Base-by-base conservation (phyloP, 2,329 filamentous ascomycete genomes). In the Hypoxylon sp. region DNA sequence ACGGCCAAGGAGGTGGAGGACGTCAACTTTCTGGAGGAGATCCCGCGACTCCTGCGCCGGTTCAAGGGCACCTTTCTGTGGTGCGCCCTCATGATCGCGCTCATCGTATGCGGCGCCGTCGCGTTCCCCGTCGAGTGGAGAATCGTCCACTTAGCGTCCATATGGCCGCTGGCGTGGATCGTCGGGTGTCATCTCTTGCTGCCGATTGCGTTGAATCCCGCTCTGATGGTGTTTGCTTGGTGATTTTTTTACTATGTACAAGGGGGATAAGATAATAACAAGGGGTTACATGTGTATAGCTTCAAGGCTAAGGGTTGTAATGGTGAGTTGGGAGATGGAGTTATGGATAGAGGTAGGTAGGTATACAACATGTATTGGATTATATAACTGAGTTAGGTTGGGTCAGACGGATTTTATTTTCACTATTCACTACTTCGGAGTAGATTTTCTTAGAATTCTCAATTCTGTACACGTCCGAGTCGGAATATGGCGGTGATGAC, bases 201-300 rank as follows among this genome's bases (percentile, higher is more conserved):
- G 51, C 83, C 83, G 7, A 77, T 87, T 37, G 75, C 75, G 48
- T 69, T 87, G 54, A 87, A 87, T 61, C 84, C 84, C 13, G 81
- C 80, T 40, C 65, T 87, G 71, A 86, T 87, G 82, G 75, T 78
- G 65, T 83, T 85, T 63, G 82, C 78, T 32, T 85, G 78, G 75
- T 85, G 75, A 63, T 26, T 5, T 25, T 25, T 25, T 6, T 25
- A 25, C 5, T 5, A 9, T 25, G 9, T 25, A 25, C 21, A 25
- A 40, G 13, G n/a, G n/a, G n/a, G n/a, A n/a, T n/a, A n/a, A n/a
- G n/a, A n/a, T n/a, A n/a, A n/a, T n/a, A n/a, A n/a, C n/a, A n/a
- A n/a, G n/a, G n/a, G n/a, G n/a, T n/a, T n/a, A n/a, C n/a, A n/a
- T n/a, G n/a, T n/a, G n/a, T n/a, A n/a, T n/a, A n/a, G n/a, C n/a